Base-by-base conservation (phyloP, 352 stramenopile genomes). In the Peronospora destructor region DNA sequence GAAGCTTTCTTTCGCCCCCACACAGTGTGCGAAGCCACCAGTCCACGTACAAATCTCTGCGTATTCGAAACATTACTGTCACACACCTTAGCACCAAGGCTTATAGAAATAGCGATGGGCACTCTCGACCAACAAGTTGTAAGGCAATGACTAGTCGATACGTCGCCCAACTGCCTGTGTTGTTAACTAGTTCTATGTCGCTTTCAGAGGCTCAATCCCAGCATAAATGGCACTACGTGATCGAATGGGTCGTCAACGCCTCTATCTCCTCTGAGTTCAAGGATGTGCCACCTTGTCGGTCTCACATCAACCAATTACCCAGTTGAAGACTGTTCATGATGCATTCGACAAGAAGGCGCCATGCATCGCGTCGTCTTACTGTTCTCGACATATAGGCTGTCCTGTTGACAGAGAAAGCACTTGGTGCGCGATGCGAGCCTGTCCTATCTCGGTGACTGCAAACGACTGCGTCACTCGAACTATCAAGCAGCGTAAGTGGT, bases 381-480 rank as follows among this genome's bases (percentile, higher is more conserved):
- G 64, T 50, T 45, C 48, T 64, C 26, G 61, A 70, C 56, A 64
- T 64, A 3, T 53, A 70, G 0, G 61, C n/a, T n/a, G n/a, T n/a
- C n/a, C n/a, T 53, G 30, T 64, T 63, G 5, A 66, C 48, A 1
- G 61, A 66, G 37, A 53, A 57, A 41, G 53, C 52, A 41, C 63
- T 43, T 1, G 69, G 38, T 0, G 61, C 56, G 0, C 71, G 7
- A 91, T 68, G 21, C 53, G 59, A 13, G 86, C 75, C 4, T 66
- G 38, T 6, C 64, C 36, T 21, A 92, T 69, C 2, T 63, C 43
- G 0, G 49, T 35, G 3, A 92, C 59, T 0, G 63, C 61, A 33
- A 90, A 85, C 4, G 63, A n/a, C 44, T 92, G 78, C 0, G 73
- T 85, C 36, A 90, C 49, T 0, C 76, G 76, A 9, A 92, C 56